A percentile compares a stretch with the other conserved stretches of the same genome.
Evolutionary conservation across 305 asterid genomes (phyloP).

Genomic region (Fraxinus paxiana): DNA sequence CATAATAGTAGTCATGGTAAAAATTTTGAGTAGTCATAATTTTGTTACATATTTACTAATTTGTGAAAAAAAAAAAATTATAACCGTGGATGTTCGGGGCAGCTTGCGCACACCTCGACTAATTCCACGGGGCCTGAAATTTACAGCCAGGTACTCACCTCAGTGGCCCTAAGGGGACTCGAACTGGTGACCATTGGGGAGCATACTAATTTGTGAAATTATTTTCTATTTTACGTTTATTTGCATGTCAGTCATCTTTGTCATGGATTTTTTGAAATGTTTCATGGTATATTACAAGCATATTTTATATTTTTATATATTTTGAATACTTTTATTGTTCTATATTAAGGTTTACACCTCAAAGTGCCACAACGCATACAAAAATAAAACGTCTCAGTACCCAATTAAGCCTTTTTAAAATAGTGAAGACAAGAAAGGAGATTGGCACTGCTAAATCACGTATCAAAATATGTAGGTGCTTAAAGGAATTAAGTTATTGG

Average conservation of each 20-base stretch:
- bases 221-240: background rate
- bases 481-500: background rate
- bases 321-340: background rate
- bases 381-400: background rate
- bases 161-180: too few species aligned
- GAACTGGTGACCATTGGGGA: too few species aligned
- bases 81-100: too few species aligned
- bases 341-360: background rate
- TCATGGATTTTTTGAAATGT: background rate
- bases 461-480: background rate
- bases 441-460: background rate
- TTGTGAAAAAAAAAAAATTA: background rate
- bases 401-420: background rate
- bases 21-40: background rate
- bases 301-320: background rate
- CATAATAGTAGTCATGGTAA: background rate
- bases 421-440: background rate
- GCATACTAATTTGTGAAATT: background rate
- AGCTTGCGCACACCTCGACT: too few species aligned
- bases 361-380: background rate
- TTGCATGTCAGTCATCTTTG: background rate
- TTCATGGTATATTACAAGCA: background rate
- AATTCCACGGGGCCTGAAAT: too few species aligned
- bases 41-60: background rate
- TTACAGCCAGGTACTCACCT: too few species aligned